Evolutionary conservation across 495 filamentous ascomycete genomes (phyloP), one percentile per base, ranked within the genome.

Genomic region (Thozetella sp.): DNA sequence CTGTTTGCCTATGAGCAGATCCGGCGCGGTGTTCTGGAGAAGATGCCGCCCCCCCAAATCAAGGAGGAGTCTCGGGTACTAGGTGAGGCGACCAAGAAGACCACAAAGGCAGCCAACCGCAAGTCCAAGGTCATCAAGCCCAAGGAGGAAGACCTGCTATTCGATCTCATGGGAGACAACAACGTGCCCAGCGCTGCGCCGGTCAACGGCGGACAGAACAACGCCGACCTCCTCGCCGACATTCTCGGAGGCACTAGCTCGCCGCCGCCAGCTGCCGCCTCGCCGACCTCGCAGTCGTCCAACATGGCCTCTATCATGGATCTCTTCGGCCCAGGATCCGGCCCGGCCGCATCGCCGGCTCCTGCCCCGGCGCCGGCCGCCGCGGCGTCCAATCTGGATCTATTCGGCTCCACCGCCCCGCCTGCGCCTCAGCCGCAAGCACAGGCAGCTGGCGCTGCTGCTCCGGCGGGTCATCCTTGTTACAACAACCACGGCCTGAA

Each of bases 1-100:
- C 82, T 99, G 15, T 97, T 99, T 64, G 85, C 85, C 1, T 93
- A 90, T 61, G 93, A 99, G 59, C 83, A 93, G 52, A 90, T 99
- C 56, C 88, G 94, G 25, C 83, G 85, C 46, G 95, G 95, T 52
- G 95, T 99, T 12, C 79, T 99, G 1, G 95, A 99, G 76, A 92
- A 93, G 69, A 99, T 99, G 95, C 95, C 95, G 13, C 85, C 94
- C 2, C 95, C 95, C 9, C 93, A 98, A 70, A 97, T 98, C 65
- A 92, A 93, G 55, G 95, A 99, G 71, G 90, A 93, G 68, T 93
- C 93, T 55, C 80, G 94, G 40, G 92, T 97, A 6, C 78, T 97
- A 15, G 92, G 93, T n/a, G 90, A 94, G 64, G 88, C 91, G 6
- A 76, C 87, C 53, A 93, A 90, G 81, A 96, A 94, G 76, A 83